phyloP scores from a whole-genome alignment of 2,329 filamentous ascomycete genomes.

The Samsoniella hepiali region DNA sequence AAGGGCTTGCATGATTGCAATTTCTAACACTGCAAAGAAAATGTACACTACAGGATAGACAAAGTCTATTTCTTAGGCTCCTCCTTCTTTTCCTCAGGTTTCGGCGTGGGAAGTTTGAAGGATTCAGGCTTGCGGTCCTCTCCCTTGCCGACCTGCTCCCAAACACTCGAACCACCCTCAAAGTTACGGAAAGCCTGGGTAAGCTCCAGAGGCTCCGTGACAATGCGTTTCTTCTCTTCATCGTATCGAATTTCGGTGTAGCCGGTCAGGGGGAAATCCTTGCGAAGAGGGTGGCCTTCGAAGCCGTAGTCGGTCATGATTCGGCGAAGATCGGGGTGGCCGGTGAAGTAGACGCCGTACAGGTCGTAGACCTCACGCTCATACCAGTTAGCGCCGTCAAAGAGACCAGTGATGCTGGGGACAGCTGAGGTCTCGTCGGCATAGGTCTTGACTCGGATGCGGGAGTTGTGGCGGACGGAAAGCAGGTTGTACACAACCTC shows the following conservation, averaged over 20 bases:
- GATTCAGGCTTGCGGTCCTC: constrained; percentile 74
- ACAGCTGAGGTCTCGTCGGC: constrained; percentile 94
- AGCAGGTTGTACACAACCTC: constrained; percentile 98
- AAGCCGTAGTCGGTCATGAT: constrained; percentile 99
- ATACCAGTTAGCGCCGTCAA: constrained; percentile 97
- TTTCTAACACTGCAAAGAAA: constrained; percentile 24
- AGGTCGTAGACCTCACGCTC: constrained; percentile 97
- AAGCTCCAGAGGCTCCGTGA: constrained; percentile 94
- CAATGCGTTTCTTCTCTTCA: constrained; percentile 99
- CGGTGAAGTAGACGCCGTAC: constrained; percentile 94
- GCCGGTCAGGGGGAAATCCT: constrained; percentile 96
- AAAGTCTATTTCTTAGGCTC: constrained; percentile 80
- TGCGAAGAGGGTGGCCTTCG: constrained; percentile 93
- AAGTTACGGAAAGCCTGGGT: constrained; percentile 99
- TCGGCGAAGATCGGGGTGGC: constrained; percentile 89
- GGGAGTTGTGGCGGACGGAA: constrained; percentile 91
- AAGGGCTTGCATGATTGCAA: constrained; percentile 2
- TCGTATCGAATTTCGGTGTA: constrained; percentile 98
- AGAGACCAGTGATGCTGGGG: constrained; percentile 80
- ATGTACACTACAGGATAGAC: constrained; percentile 31
- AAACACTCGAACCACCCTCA: constrained; percentile 75
- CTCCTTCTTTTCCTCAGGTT: constrained; percentile 88
- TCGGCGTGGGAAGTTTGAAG: constrained; percentile 93
- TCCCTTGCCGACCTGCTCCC: constrained; percentile 66
- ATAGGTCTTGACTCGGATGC: constrained; percentile 97